Base-by-base conservation (phyloP, 2,329 filamentous ascomycete species). In the Ascochyta viciae-villosae region DNA sequence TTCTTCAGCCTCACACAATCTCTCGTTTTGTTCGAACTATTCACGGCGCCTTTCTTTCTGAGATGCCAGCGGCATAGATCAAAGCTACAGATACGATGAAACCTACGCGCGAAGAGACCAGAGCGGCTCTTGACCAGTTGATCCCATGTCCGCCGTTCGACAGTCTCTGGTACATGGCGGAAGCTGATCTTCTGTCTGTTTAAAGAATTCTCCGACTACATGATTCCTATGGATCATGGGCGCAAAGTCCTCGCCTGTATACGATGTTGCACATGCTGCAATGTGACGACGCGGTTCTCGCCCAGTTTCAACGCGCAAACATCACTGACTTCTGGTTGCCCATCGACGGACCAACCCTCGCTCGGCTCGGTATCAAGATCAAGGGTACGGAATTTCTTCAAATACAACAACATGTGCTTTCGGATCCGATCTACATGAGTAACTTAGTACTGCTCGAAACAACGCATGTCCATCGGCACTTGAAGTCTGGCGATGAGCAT, bases 181-280 rank as follows among this genome's bases (percentile, higher is more conserved):
- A 29, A 29, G 27, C 27, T 3, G 27, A 29, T 10, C 27, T 29
- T 29, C 9, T 29, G 8, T 29, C 27, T 29, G 9, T 29, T 29
- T 9, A 29, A 29, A 29, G 8, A 12, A 10, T 29, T 12, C 27
- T 29, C 4, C 12, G 27, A 8, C 12, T 29, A 10, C 27, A 29
- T 3, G 27, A 29, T 2, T 29, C 27, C 12, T 29, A 29, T 29
- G 27, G 27, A 29, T 9, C 27, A 29, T 29, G 27, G 27, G 3
- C 27, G 8, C 27, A 37, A 24, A 46, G 43, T 15, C 43, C 43
- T n/a, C 43, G 43, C 5, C 31, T 46, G 33, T 46, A 35, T n/a
- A 24, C 43, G 22, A 26, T 46, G 43, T n/a, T 46, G 43, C 43
- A 31, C 22, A 46, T 46, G 43, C 43, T 46, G 43, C 31, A 26